Base-by-base conservation (phyloP, 306 rosid species). In the Parietaria judaica region DNA sequence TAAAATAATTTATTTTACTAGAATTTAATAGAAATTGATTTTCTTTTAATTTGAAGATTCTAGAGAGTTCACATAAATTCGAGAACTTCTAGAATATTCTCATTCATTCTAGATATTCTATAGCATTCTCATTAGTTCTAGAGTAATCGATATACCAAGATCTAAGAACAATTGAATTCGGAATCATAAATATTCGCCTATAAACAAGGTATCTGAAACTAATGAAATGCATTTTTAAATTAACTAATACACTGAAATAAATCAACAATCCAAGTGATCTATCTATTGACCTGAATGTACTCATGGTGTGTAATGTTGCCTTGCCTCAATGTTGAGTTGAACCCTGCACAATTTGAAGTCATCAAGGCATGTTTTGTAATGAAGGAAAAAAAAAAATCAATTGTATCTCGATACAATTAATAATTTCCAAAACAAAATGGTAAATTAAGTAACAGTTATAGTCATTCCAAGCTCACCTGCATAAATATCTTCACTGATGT, bases 301-400 rank as follows among this genome's bases (percentile, higher is more conserved):
- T 92, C 97, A 13, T 92, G 99, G 70, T 92, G 97, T 43, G 99
- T 92, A 66, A 92, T 34, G 78, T 88, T 92, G 52, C 99, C 99
- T 75, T 82, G 96, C 75, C 95, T 83, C 88, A 88, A 68, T 31
- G 97, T 92, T 76, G 99, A 88, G 78, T 92, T 92, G 79, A 92
- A 92, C 64, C 99, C 97, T 92, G 94, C 71, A 63, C 61, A 51
- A 51, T 70, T 54, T 62, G 38, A 56, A 51, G 52, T 10, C 51
- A 52, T 44, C 36, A n/a, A 52, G 70, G 56, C 5, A 56, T 61
- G 49, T 15, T 16, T 14, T 11, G 66, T 38, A 45, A n/a, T 14
- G 58, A 57, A 11, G 14, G 61, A 16, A 31, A 17, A 60, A 23
- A 15, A 48, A 37, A 60, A 14, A 14, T 48, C 5, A 15, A 48